phyloP scores from a whole-genome alignment of 148 eudicot genomes.

The Vaccinium myrtillus region DNA sequence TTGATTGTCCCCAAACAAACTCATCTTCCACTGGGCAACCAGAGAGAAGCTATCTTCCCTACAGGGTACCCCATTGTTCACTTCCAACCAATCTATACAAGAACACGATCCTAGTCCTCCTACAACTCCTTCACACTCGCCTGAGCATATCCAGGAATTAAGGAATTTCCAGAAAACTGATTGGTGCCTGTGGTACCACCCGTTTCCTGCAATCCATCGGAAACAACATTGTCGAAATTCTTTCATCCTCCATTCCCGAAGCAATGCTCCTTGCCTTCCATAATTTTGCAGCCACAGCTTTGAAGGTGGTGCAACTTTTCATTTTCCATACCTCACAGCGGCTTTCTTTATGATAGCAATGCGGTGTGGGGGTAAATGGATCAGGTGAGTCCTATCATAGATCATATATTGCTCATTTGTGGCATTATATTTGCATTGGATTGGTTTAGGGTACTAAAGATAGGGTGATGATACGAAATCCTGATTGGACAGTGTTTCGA shows the following conservation, averaged over 20 bases:
- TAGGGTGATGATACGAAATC: too few species aligned
- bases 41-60: conserved; percentile 25
- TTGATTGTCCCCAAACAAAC: conserved; percentile 24
- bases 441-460: conserved; percentile 15
- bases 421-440: neutral
- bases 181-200: conserved; percentile 11
- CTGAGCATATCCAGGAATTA: conserved; percentile 17
- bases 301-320: conserved; percentile 16
- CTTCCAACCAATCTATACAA: conserved; percentile 29
- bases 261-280: conserved; percentile 6
- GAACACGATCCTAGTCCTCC: conserved; percentile 17
- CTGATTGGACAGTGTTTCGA: too few species aligned
- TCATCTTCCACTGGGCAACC: conserved; percentile 31
- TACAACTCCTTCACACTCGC: neutral
- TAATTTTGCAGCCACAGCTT: conserved; percentile 14
- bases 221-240: conserved; percentile 9
- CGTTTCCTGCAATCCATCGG: conserved; percentile 7
- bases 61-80: conserved; percentile 27
- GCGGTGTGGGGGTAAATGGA: neutral
- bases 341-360: conserved; percentile 2
- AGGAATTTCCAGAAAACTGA: conserved; percentile 26
- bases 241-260: neutral
- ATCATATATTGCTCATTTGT: neutral
- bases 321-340: neutral
- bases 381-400: neutral